Base-by-base conservation (phyloP, 345 rosid species). In the Isatis tinctoria region DNA sequence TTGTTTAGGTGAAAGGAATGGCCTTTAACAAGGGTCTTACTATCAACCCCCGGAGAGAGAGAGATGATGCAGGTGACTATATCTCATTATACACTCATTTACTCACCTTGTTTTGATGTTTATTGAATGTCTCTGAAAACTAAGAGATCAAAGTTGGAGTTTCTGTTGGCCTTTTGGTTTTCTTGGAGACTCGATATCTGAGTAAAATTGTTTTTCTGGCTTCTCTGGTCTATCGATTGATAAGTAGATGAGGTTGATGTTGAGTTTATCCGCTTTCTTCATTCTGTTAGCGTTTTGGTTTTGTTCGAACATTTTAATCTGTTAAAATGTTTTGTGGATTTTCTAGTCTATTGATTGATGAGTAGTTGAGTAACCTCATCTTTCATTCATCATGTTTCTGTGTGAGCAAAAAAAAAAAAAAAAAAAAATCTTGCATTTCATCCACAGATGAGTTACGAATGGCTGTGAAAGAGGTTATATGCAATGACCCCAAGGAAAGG, bases 1-100 rank as follows among this genome's bases (percentile, higher is more conserved):
- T 66, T 77, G 37, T 69, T 22, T 78, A 93, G 97, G 98, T 87
- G 45, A 93, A 93, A 87, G 98, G 98, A 41, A 93, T 91, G 98
- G 94, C 97, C 70, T 85, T 86, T 56, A 88, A 90, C 86, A 89
- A 90, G 65, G 97, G 95, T 43, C 28, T 88, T 59, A 22, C 81
- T 63, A 83, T 91, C 44, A 86, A 75, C 27, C 73, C 91, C 20
- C 65, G 82, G 12, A 77, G 79, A 73, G 98, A 91, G 82, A 88
- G 96, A 75, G 84, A 88, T 61, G 87, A 85, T 74, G 97, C 98
- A 68, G 97, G 96, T 86, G 27, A 26, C 43, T 57, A 8, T 30
- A n/a, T 52, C n/a, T 10, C 57, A 22, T 51, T 30, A 51, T n/a
- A 47, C 28, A 30, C 28, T 8, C 35, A 1, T 39, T 65, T 48